phyloP scores from a whole-genome alignment of 139 green algal species.

The Chlorella vulgaris region DNA sequence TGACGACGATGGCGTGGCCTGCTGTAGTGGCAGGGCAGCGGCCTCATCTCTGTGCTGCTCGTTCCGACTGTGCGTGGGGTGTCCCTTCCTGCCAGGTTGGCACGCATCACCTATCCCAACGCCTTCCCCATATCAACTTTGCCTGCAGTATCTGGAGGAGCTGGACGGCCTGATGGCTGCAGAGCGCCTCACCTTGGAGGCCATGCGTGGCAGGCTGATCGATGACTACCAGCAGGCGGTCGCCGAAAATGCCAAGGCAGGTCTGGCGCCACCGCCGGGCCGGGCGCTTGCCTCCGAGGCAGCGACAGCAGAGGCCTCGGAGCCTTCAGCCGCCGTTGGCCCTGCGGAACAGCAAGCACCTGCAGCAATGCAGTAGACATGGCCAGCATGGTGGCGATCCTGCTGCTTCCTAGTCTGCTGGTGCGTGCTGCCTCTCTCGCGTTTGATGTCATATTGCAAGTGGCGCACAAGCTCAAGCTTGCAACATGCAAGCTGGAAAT shows the following conservation, averaged over 20 bases:
- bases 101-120: not conserved
- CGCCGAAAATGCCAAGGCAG: not conserved
- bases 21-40: not conserved
- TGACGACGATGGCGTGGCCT: not conserved
- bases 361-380: not conserved
- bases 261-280: slow-evolving; percentile 13
- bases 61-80: not conserved
- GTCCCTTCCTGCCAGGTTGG: not conserved
- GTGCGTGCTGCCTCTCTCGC: too few relatives aligned
- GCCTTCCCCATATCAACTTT: not conserved
- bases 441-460: not conserved
- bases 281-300: not conserved
- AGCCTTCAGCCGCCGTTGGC: not conserved
- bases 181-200: slow-evolving; percentile 28
- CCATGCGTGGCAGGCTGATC: slow-evolving; percentile 12
- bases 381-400: too few relatives aligned
- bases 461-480: not conserved
- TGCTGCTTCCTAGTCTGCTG: too few relatives aligned
- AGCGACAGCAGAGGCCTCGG: not conserved
- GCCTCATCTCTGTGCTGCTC: too few relatives aligned
- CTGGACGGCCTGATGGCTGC: slow-evolving; percentile 36
- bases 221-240: slow-evolving; percentile 1
- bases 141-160: slow-evolving; percentile 40
- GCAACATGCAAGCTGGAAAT: too few relatives aligned
- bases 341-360: not conserved